A percentile compares a stretch with the other conserved stretches of the same genome.
Evolutionary conservation across 2,329 filamentous ascomycete genomes (phyloP).

Genomic region (Sarocladium kiliense): DNA sequence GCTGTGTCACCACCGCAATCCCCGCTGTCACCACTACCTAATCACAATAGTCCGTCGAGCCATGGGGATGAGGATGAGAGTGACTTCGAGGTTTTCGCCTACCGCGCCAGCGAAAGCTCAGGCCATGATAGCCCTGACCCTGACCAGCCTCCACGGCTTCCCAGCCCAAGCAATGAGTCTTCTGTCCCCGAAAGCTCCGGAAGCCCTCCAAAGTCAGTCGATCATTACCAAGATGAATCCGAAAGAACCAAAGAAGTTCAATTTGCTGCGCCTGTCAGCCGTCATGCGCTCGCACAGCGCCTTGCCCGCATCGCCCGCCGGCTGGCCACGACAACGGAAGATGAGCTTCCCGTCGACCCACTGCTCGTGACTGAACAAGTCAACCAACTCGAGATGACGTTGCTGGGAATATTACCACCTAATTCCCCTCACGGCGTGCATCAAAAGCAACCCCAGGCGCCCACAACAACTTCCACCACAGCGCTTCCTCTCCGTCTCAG

Average conservation of each 20-base stretch:
- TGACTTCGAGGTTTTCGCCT: background rate
- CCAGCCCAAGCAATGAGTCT: slow-evolving; percentile 2
- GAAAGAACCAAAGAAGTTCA: background rate
- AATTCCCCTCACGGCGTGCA: background rate
- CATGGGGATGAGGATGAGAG: background rate
- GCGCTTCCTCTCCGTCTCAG: background rate
- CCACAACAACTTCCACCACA: slow-evolving; percentile 12
- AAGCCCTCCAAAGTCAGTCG: background rate
- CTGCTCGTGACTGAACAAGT: slow-evolving; percentile 29
- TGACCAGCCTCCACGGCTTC: background rate
- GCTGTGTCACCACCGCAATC: background rate
- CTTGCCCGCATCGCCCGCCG: slow-evolving; percentile 2
- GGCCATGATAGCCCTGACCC: background rate
- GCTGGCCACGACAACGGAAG: background rate
- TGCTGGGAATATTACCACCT: background rate
- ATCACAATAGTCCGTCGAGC: no score
- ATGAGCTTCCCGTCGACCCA: slow-evolving; percentile 23
- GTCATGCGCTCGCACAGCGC: slow-evolving; percentile 1
- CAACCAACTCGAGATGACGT: slow-evolving; percentile 30
- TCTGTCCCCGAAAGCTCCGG: background rate
- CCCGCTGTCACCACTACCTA: no score
- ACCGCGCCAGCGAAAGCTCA: background rate
- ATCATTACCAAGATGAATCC: background rate
- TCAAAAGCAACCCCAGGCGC: slow-evolving; percentile 9
- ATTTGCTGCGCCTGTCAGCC: background rate